Conservation (phyloP, 2,329 filamentous ascomycete genomes). For the Annulohypoxylon truncatum region DNA sequence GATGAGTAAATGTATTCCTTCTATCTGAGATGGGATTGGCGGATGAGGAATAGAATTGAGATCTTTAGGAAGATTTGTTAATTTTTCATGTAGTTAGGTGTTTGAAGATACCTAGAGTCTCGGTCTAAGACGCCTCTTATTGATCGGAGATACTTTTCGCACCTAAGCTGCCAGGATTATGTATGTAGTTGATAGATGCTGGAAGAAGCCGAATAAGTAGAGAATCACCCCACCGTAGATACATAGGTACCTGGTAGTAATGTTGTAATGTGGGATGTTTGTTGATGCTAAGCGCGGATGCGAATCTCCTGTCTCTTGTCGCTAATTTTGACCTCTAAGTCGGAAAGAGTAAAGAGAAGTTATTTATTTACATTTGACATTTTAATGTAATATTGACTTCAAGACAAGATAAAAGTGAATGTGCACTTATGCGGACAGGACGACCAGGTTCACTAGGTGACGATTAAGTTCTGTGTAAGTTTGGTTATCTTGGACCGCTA, state of each 20-base stretch:
- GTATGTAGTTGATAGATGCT: background rate
- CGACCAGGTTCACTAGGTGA: background rate
- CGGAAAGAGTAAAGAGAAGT: background rate
- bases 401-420: background rate
- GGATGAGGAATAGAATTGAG: background rate
- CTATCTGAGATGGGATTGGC: background rate
- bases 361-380: background rate
- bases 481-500: too few relatives aligned
- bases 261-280: background rate
- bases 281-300: background rate
- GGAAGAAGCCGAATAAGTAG: background rate
- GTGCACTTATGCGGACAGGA: background rate
- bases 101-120: background rate
- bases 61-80: background rate
- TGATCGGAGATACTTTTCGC: background rate
- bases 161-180: background rate
- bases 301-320: background rate
- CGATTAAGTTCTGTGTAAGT: background rate
- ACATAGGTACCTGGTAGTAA: background rate
- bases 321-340: background rate
- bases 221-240: background rate
- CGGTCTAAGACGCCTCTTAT: conserved; percentile 1
- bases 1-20: background rate
- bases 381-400: background rate
- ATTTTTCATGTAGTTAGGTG: background rate